Evolutionary conservation across 2,329 filamentous ascomycete species (phyloP), one percentile per base, ranked within the genome.

Genomic region (Talaromyces rugulosus): DNA sequence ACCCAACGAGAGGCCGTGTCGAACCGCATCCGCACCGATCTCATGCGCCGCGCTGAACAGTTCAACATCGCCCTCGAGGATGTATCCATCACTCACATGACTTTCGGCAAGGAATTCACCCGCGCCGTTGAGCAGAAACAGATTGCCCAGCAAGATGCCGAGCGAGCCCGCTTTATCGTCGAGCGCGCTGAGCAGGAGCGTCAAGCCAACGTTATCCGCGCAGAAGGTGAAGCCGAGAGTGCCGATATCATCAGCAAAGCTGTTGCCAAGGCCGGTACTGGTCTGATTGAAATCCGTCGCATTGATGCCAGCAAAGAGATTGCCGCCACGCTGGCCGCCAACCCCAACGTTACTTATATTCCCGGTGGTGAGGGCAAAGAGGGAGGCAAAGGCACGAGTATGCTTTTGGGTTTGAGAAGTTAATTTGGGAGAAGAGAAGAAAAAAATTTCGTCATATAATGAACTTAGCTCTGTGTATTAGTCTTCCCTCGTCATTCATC

Each of bases 41-140:
- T 99, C 56, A 89, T 95, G 74, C 92, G 90, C 82, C 93, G 95
- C 72, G 95, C 95, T 55, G 82, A 89, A 72, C 95, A 99, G 79
- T 99, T 99, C 87, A 96, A 99, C 84, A 99, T 99, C 74, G 92
- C 92, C 31, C 91, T 99, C 59, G 95, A 99, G 81, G 95, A 99
- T 74, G 95, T 99, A 64, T 96, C 92, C 74, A 99, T 99, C 79
- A 99, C 95, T 65, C 95, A 99, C 85, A 99, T 99, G 95, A 99
- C 95, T 59, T 99, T 99, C 76, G 95, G 95, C 70, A 94, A 94
- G 79, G 95, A 99, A 80, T 99, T 99, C 84, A 99, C 95, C 64
- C 91, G 91, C 79, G 95, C 95, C 67, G 95, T 99, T 72, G 95
- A 99, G 83, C 95, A 99, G 87, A 99, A 99, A 88, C 95, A 99